Evolutionary conservation across 2,329 filamentous ascomycete species (phyloP).

Genomic region (Diplocarpon mali): DNA sequence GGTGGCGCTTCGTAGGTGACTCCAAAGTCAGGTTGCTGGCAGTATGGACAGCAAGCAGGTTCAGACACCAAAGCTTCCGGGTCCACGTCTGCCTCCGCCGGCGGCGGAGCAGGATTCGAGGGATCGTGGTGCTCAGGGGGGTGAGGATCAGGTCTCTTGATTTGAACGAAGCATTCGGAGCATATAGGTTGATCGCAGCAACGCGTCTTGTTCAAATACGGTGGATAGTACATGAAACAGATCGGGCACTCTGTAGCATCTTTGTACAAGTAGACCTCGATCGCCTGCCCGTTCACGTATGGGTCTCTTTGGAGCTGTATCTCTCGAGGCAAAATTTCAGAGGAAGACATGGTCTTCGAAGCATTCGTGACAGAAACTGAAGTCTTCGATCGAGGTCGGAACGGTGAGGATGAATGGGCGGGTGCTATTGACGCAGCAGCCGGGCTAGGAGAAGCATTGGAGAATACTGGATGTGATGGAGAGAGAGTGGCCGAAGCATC

Average conservation of each 20-base stretch:
- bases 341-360: slow-evolving; percentile 61
- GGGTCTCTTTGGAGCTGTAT: slow-evolving; percentile 70
- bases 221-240: slow-evolving; percentile 92
- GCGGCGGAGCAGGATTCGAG: slow-evolving; percentile 25
- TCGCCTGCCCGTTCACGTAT: slow-evolving; percentile 84
- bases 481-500: slow-evolving; percentile 51
- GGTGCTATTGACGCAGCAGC: slow-evolving; percentile 28
- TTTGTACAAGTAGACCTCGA: slow-evolving; percentile 92
- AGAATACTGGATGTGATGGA: slow-evolving; percentile 50
- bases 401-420: slow-evolving; percentile 41
- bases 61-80: slow-evolving; percentile 73
- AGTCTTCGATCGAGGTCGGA: slow-evolving; percentile 81
- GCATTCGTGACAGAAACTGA: slow-evolving; percentile 66
- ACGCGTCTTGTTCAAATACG: slow-evolving; percentile 84
- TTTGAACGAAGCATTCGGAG: slow-evolving; percentile 98
- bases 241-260: slow-evolving; percentile 86
- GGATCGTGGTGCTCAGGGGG: slow-evolving; percentile 53
- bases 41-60: slow-evolving; percentile 87
- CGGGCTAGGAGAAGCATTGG: slow-evolving; percentile 39
- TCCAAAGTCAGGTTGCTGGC: slow-evolving; percentile 87
- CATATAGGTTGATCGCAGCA: slow-evolving; percentile 96
- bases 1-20: slow-evolving; percentile 88
- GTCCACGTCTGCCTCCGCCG: slow-evolving; percentile 21
- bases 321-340: slow-evolving; percentile 67
- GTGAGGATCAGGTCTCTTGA: slow-evolving; percentile 87